Percentiles rank a stretch among this genome's conserved stretches.
Conservation (phyloP, 768 basidiomycete species). For the Mycena maculata region DNA sequence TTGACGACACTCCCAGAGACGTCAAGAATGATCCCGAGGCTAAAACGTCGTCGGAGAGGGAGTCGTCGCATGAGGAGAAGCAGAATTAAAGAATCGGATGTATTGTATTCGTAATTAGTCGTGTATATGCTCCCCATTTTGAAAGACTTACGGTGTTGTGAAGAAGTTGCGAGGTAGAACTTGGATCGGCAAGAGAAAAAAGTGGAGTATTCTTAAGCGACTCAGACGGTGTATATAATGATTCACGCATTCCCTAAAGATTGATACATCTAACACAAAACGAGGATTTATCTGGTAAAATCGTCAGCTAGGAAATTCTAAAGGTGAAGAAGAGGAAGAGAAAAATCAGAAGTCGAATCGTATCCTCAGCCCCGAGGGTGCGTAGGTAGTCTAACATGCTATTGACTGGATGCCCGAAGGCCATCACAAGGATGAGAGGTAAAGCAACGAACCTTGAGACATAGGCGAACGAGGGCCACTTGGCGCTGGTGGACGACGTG, state of each 20-base stretch:
- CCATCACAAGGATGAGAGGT: conserved; percentile 6
- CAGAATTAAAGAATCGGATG: conserved; percentile 7
- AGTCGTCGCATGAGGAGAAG: conserved; percentile 29
- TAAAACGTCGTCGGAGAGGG: conserved; percentile 32
- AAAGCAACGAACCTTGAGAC: conserved; percentile 26
- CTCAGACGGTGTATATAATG: no score
- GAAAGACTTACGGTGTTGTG: no score
- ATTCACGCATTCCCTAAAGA: no score
- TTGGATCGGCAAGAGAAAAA: no score
- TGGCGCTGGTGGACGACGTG: no score
- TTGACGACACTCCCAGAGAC: conserved; percentile 36
- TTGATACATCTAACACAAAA: no score
- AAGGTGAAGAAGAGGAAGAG: conserved; percentile 11
- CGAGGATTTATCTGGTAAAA: no score
- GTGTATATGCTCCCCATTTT: conserved; percentile 1
- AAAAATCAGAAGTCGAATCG: conserved; percentile 26
- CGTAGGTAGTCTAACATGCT: conserved; percentile 48
- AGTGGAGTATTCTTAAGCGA: no score
- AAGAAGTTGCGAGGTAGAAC: no score
- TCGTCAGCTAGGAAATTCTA: not conserved
- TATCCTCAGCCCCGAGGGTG: conserved; percentile 41
- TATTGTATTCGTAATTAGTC: not conserved
- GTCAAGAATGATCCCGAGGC: conserved; percentile 30
- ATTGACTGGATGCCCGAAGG: conserved; percentile 40
- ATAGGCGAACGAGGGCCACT: no score